phyloP scores from a whole-genome alignment of 2,329 filamentous ascomycete species.

The Furcasterigmium sp. region DNA sequence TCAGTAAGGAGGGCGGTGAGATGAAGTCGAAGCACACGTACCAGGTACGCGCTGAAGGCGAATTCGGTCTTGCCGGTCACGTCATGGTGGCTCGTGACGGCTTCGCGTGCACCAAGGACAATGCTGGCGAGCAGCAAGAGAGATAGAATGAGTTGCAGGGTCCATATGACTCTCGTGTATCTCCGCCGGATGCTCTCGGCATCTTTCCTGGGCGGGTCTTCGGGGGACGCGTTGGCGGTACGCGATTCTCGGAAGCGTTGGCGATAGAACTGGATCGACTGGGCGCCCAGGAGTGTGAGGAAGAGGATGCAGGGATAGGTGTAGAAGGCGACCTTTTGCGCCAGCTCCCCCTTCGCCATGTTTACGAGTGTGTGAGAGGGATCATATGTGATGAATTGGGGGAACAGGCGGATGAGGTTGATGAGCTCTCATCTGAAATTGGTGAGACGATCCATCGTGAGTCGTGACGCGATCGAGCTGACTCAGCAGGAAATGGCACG shows the following conservation, averaged over 20 bases:
- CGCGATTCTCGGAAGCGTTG: slow-evolving; percentile 20
- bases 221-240: slow-evolving; percentile 15
- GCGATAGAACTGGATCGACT: slow-evolving; percentile 30
- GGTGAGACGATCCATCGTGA: too few relatives aligned
- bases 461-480: too few relatives aligned
- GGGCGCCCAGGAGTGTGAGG: slow-evolving; percentile 25
- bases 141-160: slow-evolving; percentile 25
- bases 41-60: slow-evolving; percentile 34
- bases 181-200: slow-evolving; percentile 19
- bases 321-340: slow-evolving; percentile 33
- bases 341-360: slow-evolving; percentile 28
- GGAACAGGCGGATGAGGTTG: too few relatives aligned
- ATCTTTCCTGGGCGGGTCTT: slow-evolving; percentile 21
- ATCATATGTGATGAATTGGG: too few relatives aligned
- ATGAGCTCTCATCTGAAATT: too few relatives aligned
- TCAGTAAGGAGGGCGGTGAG: slow-evolving; percentile 4
- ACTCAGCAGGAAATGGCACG: too few relatives aligned
- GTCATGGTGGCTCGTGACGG: slow-evolving; percentile 20
- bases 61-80: slow-evolving; percentile 22
- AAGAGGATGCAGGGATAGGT: slow-evolving; percentile 34
- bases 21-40: slow-evolving; percentile 11
- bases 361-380: too few relatives aligned
- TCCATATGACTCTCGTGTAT: slow-evolving; percentile 28
- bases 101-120: slow-evolving; percentile 23
- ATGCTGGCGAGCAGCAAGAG: slow-evolving; percentile 27